Evolutionary conservation across 2,329 filamentous ascomycete genomes (phyloP).

Genomic region (Cladosporium sp.): DNA sequence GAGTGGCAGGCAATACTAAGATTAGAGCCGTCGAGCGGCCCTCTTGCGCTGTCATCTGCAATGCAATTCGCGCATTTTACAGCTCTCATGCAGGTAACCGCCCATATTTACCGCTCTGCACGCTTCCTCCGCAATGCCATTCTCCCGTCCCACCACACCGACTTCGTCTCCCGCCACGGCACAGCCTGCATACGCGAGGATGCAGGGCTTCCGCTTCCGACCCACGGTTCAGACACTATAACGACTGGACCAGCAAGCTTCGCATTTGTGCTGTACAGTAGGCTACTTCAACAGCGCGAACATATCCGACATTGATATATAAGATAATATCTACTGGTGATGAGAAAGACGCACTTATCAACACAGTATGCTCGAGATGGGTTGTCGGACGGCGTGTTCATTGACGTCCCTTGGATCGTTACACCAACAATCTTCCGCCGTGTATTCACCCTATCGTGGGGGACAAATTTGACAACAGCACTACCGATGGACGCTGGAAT

Average conservation of each 20-base stretch:
- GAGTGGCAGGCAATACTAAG: neutral
- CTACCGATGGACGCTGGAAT: neutral
- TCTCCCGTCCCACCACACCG: neutral
- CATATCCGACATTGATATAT: neutral
- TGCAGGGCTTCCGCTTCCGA: neutral
- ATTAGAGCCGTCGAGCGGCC: neutral
- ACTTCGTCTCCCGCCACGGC: neutral
- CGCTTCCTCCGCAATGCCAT: neutral
- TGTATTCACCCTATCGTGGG: neutral
- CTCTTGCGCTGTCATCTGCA: neutral
- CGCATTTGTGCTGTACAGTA: neutral
- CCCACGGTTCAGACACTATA: neutral
- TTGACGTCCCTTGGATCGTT: neutral
- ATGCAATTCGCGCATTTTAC: neutral
- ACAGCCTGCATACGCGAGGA: slow-evolving; percentile 9
- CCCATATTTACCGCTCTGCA: neutral
- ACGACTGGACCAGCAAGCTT: neutral
- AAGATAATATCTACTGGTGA: neutral
- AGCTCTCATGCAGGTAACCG: neutral
- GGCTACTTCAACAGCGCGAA: neutral
- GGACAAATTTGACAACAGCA: neutral
- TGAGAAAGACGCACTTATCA: neutral
- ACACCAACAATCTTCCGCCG: neutral
- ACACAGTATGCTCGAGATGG: neutral
- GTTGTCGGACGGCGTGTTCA: neutral